These are phyloP conservation scores for Ophiostoma quercus DNA, from an alignment of 2,329 filamentous ascomycete genomes.

Conservation along the genomic window DNA sequence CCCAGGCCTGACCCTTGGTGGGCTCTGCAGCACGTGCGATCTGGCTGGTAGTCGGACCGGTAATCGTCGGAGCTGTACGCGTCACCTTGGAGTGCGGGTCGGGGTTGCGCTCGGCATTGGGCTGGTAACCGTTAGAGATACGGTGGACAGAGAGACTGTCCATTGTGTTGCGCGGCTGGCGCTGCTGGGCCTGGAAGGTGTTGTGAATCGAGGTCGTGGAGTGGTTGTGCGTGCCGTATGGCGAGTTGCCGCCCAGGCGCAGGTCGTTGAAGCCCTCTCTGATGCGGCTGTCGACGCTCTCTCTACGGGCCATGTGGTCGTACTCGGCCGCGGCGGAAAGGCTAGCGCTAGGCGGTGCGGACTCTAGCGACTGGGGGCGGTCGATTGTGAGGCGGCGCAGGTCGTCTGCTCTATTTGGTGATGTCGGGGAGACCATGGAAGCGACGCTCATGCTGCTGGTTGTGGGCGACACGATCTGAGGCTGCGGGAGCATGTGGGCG, in stretches of 20 bases:
- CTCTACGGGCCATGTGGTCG: constrained; percentile 52
- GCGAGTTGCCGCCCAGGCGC: constrained; percentile 58
- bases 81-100: constrained; percentile 47
- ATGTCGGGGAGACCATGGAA: constrained; percentile 59
- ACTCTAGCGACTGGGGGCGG: constrained; percentile 41
- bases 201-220: constrained; percentile 71
- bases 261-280: constrained; percentile 67
- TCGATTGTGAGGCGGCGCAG: constrained; percentile 40
- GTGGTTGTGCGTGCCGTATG: constrained; percentile 71
- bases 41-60: constrained; percentile 59
- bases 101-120: constrained; percentile 53
- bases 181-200: constrained; percentile 50
- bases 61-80: constrained; percentile 70
- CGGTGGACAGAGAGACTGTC: constrained; percentile 52
- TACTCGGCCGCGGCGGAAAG: constrained; percentile 22
- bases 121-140: constrained; percentile 61
- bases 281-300: constrained; percentile 75
- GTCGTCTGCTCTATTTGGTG: constrained; percentile 39
- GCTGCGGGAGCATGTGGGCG: constrained; percentile 45
- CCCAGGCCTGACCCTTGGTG: constrained; percentile 78
- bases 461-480: constrained; percentile 43
- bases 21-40: constrained; percentile 69
- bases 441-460: constrained; percentile 61
- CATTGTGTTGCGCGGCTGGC: constrained; percentile 51
- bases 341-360: constrained; percentile 33